These are phyloP conservation scores for Tricholoma flavovirens DNA, from an alignment of 768 basidiomycete genomes.

Conservation along the genomic window DNA sequence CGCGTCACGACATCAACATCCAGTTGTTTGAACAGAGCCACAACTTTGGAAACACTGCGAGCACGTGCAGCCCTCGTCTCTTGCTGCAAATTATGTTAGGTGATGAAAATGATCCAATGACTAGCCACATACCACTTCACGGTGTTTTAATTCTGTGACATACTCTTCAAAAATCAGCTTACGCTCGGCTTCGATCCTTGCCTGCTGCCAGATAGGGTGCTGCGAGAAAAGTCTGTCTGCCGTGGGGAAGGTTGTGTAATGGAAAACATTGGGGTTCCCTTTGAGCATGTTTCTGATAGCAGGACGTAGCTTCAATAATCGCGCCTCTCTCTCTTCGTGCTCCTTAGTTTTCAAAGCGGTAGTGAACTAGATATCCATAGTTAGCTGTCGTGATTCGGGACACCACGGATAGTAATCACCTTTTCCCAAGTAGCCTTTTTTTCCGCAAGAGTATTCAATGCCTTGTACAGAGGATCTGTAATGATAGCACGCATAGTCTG, in stretches of 20 bases:
- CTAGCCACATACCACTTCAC: slow-evolving; percentile 74
- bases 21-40: slow-evolving; percentile 78
- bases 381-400: slow-evolving; percentile 4
- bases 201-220: slow-evolving; percentile 90
- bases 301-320: slow-evolving; percentile 82
- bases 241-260: slow-evolving; percentile 87
- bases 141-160: slow-evolving; percentile 75
- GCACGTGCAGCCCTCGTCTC: slow-evolving; percentile 71
- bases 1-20: slow-evolving; percentile 91
- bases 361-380: slow-evolving; percentile 54
- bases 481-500: slow-evolving; percentile 97
- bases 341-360: slow-evolving; percentile 73
- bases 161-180: slow-evolving; percentile 90
- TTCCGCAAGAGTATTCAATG: slow-evolving; percentile 87
- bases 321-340: slow-evolving; percentile 78
- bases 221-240: slow-evolving; percentile 81
- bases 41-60: slow-evolving; percentile 79
- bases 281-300: slow-evolving; percentile 81
- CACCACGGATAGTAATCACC: slow-evolving; percentile 38
- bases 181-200: slow-evolving; percentile 79
- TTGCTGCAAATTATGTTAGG: slow-evolving; percentile 41
- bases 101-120: not conserved
- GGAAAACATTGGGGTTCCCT: slow-evolving; percentile 83
- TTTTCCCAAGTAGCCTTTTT: slow-evolving; percentile 94
- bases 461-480: slow-evolving; percentile 95